Percentiles rank a stretch among this genome's conserved stretches.
These are phyloP conservation scores for Acanthamoeba triangularis DNA, from an alignment of 208 protist species.

Conservation along the genomic window DNA sequence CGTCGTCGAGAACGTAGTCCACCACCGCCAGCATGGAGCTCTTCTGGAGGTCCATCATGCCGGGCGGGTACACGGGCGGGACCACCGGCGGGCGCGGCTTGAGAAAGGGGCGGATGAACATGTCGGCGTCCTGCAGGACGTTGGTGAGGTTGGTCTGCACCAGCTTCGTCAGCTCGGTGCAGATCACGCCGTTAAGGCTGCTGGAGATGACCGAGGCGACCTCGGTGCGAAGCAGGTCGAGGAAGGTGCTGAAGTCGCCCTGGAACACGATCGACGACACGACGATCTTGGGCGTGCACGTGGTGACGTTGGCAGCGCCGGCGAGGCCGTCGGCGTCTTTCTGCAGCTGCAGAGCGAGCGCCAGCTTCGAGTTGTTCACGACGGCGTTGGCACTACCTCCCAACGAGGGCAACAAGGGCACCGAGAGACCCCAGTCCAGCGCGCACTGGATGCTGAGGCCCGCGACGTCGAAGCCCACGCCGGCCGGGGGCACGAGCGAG, in stretches of 20 bases:
- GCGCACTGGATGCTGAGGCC: slow-evolving; percentile 69
- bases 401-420: background rate
- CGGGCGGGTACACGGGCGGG: background rate
- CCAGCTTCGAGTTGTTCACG: slow-evolving; percentile 33
- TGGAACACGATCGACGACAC: slow-evolving; percentile 37
- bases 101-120: slow-evolving; percentile 30
- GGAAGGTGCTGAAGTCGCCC: slow-evolving; percentile 55
- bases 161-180: background rate
- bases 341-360: background rate
- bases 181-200: slow-evolving; percentile 33
- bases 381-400: slow-evolving; percentile 9
- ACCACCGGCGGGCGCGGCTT: background rate
- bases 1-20: slow-evolving; percentile 76
- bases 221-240: slow-evolving; percentile 34
- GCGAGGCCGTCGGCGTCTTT: slow-evolving; percentile 75
- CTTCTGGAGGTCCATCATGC: slow-evolving; percentile 54
- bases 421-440: slow-evolving; percentile 7
- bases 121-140: slow-evolving; percentile 34
- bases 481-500: background rate
- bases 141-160: slow-evolving; percentile 71
- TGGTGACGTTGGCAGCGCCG: background rate
- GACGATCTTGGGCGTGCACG: slow-evolving; percentile 38
- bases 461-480: slow-evolving; percentile 5
- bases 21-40: slow-evolving; percentile 9
- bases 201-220: background rate